phyloP scores from a whole-genome alignment of 306 rosid species.

The Gynostemma pentaphyllum region DNA sequence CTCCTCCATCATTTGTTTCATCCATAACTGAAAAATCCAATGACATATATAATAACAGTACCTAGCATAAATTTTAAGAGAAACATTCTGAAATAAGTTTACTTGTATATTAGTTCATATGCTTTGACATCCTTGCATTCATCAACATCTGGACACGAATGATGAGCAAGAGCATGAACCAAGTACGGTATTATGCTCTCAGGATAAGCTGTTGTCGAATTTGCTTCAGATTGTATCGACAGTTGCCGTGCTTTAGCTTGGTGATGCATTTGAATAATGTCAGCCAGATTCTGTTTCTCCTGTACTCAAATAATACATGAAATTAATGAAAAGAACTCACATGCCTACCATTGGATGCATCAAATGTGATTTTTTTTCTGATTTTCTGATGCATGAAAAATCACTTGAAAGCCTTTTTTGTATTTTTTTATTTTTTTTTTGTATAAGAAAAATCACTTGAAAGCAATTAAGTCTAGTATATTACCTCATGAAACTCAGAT shows the following conservation, averaged over 20 bases:
- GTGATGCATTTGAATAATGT: constrained; percentile 83
- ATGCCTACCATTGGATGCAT: constrained; percentile 1
- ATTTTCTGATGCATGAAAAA: constrained; percentile 4
- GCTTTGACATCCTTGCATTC: constrained; percentile 79
- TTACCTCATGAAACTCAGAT: constrained; percentile 66
- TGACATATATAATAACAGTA: not conserved
- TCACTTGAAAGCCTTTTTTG: no score
- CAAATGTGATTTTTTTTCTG: not conserved
- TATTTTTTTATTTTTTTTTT: not conserved
- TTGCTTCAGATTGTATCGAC: constrained; percentile 54
- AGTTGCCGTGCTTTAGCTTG: constrained; percentile 64
- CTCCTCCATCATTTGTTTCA: not conserved
- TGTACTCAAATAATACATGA: constrained; percentile 31
- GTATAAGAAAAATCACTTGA: constrained; percentile 6
- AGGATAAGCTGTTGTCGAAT: constrained; percentile 57
- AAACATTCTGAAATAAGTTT: not conserved
- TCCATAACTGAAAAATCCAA: not conserved
- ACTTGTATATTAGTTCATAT: constrained; percentile 73
- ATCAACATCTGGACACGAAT: constrained; percentile 73
- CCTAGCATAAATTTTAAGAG: not conserved
- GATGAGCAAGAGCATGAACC: constrained; percentile 83
- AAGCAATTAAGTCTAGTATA: constrained; percentile 13
- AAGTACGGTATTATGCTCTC: constrained; percentile 74
- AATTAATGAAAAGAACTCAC: constrained; percentile 11
- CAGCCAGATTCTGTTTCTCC: constrained; percentile 72